Conservation (phyloP, 805 yeast genomes). For the Candida glaebosa region DNA sequence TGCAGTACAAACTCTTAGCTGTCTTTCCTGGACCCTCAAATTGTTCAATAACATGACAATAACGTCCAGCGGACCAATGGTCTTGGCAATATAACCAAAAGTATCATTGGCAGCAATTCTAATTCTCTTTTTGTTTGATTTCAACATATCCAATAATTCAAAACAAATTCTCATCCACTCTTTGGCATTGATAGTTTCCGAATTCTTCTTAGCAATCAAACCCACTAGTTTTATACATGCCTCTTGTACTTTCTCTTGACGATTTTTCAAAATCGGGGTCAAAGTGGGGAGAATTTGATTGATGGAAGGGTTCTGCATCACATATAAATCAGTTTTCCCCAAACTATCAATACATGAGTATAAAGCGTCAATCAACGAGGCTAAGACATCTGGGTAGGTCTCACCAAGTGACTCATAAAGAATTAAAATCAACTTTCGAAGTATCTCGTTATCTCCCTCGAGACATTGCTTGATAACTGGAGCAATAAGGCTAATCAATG, state of each 20-base stretch:
- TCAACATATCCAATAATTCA: slow-evolving; percentile 84
- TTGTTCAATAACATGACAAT: slow-evolving; percentile 79
- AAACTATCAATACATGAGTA: slow-evolving; percentile 57
- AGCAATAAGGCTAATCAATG: slow-evolving; percentile 62
- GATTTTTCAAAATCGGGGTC: slow-evolving; percentile 85
- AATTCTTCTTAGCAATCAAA: slow-evolving; percentile 70
- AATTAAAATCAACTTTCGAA: slow-evolving; percentile 68
- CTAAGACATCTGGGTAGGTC: slow-evolving; percentile 89
- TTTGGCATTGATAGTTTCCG: slow-evolving; percentile 80
- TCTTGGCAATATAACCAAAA: slow-evolving; percentile 86
- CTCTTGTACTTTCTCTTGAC: slow-evolving; percentile 89
- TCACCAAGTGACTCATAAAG: slow-evolving; percentile 92
- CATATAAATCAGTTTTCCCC: slow-evolving; percentile 55
- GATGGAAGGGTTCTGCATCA: slow-evolving; percentile 61
- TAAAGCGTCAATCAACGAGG: slow-evolving; percentile 75
- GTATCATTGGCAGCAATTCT: slow-evolving; percentile 84
- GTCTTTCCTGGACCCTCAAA: slow-evolving; percentile 90
- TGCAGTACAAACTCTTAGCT: slow-evolving; percentile 92
- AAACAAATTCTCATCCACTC: slow-evolving; percentile 98
- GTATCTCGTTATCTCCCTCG: slow-evolving; percentile 52
- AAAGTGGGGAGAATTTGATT: slow-evolving; percentile 80
- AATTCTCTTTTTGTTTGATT: slow-evolving; percentile 71
- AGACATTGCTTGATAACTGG: slow-evolving; percentile 63
- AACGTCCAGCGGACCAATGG: slow-evolving; percentile 96
- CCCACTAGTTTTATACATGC: slow-evolving; percentile 78